A percentile compares a stretch with the other conserved stretches of the same genome.
Conservation (phyloP, 1,139 yeast species). For the Zygosaccharomyces sapae region DNA sequence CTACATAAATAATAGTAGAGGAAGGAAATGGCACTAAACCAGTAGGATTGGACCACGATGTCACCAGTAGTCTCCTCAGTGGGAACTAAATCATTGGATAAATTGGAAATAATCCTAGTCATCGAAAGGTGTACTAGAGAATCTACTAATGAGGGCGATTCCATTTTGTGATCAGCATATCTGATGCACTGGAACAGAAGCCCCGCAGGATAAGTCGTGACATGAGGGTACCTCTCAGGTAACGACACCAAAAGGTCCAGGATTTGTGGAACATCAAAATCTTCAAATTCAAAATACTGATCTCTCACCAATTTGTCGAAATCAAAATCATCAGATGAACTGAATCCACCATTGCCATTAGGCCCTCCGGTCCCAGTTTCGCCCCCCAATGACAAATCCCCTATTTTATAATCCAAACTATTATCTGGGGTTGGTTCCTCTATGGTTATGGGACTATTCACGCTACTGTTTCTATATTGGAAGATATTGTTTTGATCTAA, state of each 20-base stretch:
- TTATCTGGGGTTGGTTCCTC: slow-evolving; percentile 32
- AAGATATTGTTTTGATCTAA: slow-evolving; percentile 40
- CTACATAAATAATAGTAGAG: slow-evolving; percentile 60
- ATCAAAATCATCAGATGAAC: slow-evolving; percentile 28
- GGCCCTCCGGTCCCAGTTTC: slow-evolving; percentile 25
- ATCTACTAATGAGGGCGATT: slow-evolving; percentile 52
- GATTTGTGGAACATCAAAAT: slow-evolving; percentile 59
- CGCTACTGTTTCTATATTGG: slow-evolving; percentile 21
- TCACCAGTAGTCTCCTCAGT: slow-evolving; percentile 48
- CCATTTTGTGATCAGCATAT: slow-evolving; percentile 55
- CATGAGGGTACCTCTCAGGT: slow-evolving; percentile 45
- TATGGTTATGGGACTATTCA: slow-evolving; percentile 22
- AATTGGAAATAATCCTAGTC: slow-evolving; percentile 56
- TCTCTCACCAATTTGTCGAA: slow-evolving; percentile 34
- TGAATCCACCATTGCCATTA: slow-evolving; percentile 19
- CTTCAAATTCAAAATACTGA: slow-evolving; percentile 53
- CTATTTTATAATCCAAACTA: slow-evolving; percentile 50
- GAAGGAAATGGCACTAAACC: slow-evolving; percentile 67
- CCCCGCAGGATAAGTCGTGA: slow-evolving; percentile 64
- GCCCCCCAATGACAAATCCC: slow-evolving; percentile 35
- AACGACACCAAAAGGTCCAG: slow-evolving; percentile 53
- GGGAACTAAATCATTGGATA: slow-evolving; percentile 32
- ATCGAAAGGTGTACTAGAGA: slow-evolving; percentile 58
- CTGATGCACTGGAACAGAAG: slow-evolving; percentile 62
- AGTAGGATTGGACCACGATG: slow-evolving; percentile 64